phyloP scores from a whole-genome alignment of 176 grass and related monocot species.

The Oryza longistaminata region DNA sequence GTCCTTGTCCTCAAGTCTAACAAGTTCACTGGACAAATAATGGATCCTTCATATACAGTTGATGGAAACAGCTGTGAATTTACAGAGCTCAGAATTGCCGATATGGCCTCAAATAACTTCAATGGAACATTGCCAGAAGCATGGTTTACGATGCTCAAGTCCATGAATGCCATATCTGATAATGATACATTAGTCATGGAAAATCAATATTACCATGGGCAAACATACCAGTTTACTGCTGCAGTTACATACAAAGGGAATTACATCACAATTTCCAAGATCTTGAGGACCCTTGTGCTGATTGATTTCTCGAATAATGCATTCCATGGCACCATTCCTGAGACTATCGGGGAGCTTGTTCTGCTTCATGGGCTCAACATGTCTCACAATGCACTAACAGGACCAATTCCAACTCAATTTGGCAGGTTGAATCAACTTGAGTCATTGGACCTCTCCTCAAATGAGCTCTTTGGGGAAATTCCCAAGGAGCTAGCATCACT shows the following conservation, averaged over 20 bases:
- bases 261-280: neutral
- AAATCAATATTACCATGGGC: slow-evolving; percentile 14
- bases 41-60: neutral
- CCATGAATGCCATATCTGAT: slow-evolving; percentile 7
- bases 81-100: neutral
- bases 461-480: neutral
- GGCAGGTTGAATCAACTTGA: neutral
- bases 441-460: slow-evolving; percentile 9
- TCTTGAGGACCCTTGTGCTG: neutral
- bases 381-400: slow-evolving; percentile 44
- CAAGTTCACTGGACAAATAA: slow-evolving; percentile 1
- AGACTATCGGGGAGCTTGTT: neutral
- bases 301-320: slow-evolving; percentile 3
- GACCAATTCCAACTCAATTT: slow-evolving; percentile 32
- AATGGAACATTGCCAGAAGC: slow-evolving; percentile 27
- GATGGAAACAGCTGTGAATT: neutral
- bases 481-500: neutral
- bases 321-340: neutral
- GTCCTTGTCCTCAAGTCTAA: slow-evolving; percentile 42
- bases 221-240: slow-evolving; percentile 38
- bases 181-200: slow-evolving; percentile 36
- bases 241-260: slow-evolving; percentile 17
- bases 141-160: slow-evolving; percentile 11
- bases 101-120: slow-evolving; percentile 38
- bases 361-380: slow-evolving; percentile 45